Evolutionary conservation across 1,284 basidiomycete genomes (phyloP), one percentile per base, ranked within the genome.

Genomic region (Apiotrichum gamsii): DNA sequence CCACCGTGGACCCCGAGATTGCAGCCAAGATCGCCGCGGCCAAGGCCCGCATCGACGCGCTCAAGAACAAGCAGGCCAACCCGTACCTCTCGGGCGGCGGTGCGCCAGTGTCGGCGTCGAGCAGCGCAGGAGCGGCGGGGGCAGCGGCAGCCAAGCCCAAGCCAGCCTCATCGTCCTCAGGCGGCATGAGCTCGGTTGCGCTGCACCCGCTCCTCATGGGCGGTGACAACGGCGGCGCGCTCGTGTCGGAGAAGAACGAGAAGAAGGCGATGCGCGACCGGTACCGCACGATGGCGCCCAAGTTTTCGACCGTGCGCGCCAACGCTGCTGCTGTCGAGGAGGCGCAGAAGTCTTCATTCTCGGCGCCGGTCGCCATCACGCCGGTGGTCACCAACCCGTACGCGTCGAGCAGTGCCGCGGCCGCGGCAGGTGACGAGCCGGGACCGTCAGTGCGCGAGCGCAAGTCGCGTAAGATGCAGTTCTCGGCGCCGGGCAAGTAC

Each of bases 251-350:
- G 43, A 65, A 65, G 59, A 67, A 70, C 46, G 69, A 66, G 46
- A 67, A 69, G 57, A 58, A 54, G 46, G 58, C 61, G 16, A 43
- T 65, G 51, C 42, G 59, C 44, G 58, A 70, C 57, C 49, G 85
- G 50, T 94, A 93, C 74, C 93, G 90, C 68, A 88, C 91, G 8
- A 95, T 95, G 90, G 88, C 90, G 56, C 91, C 91, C 45, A 96
- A 95, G 70, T 96, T 95, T 69, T 86, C 90, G 0, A 89, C 88
- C 4, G 90, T 94, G 70, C 90, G 85, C 75, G 85, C 82, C 20
- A 64, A 54, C 40, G 53, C 49, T 4, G 46, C 53, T 0, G 49
- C 43, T 6, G 53, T 44, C 10, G 53, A 54, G 43, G 53, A 48
- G 42, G 47, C 47, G 18, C 41, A 43, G 3, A 44, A 45, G 39